Evolutionary conservation across 176 grass and related monocot genomes (phyloP).

Genomic region (Saccharum officinarum): DNA sequence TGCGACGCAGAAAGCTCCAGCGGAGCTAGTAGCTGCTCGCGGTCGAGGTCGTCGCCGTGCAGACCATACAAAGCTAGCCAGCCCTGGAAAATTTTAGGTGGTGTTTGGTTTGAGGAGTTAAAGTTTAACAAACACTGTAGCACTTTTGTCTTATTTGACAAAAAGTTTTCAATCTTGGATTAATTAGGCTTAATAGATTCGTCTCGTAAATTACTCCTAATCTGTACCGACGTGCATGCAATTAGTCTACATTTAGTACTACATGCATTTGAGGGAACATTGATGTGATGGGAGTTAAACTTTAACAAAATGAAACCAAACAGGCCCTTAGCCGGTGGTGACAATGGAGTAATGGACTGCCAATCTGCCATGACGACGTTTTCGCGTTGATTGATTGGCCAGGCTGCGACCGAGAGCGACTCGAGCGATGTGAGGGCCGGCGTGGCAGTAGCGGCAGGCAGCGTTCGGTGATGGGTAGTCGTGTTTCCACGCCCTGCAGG

Average conservation of each 20-base stretch:
- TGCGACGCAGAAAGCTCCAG: conserved; percentile 13
- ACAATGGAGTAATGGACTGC: not conserved
- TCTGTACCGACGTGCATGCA: too few relatives aligned
- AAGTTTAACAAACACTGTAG: too few relatives aligned
- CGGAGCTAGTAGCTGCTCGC: not conserved
- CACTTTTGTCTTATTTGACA: too few relatives aligned
- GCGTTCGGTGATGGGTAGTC: not conserved
- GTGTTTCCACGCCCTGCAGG: not conserved
- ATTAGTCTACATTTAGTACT: too few relatives aligned
- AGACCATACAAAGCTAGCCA: not conserved
- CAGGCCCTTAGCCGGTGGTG: not conserved
- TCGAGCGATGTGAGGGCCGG: not conserved
- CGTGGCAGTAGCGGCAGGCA: not conserved
- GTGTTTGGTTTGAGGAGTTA: too few relatives aligned
- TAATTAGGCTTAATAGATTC: too few relatives aligned
- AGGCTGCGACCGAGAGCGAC: not conserved
- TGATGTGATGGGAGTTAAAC: too few relatives aligned
- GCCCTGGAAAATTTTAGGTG: too few relatives aligned
- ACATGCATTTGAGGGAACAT: too few relatives aligned
- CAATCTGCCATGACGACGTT: not conserved
- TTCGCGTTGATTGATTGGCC: not conserved
- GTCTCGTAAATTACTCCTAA: too few relatives aligned
- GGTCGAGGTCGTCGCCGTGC: not conserved
- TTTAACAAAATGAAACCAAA: too few relatives aligned
- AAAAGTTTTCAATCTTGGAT: too few relatives aligned